Evolutionary conservation across 2,329 filamentous ascomycete genomes (phyloP).

Genomic region (Diaporthe sp.): DNA sequence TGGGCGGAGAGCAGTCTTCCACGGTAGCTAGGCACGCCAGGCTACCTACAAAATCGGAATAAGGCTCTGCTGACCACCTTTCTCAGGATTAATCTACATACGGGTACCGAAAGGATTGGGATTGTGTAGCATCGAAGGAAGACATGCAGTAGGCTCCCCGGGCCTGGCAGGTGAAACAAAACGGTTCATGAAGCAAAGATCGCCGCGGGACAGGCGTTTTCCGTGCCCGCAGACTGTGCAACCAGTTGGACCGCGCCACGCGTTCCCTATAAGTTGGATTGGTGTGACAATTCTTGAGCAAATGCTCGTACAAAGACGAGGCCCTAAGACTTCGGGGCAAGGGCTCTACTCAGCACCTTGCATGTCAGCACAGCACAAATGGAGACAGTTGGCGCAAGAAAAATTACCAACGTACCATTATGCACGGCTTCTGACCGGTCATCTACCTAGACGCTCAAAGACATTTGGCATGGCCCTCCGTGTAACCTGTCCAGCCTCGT

Average conservation of each 20-base stretch:
- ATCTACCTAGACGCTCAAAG: neutral
- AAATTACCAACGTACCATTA: too few species aligned
- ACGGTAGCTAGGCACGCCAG: too few species aligned
- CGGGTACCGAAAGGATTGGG: neutral
- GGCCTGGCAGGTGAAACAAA: neutral
- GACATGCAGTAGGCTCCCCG: neutral
- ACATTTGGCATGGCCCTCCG: conserved; percentile 9
- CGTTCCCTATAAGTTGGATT: neutral
- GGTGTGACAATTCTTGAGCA: neutral
- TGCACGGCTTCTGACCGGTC: neutral
- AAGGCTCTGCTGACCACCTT: conserved; percentile 1
- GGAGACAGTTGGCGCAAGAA: neutral
- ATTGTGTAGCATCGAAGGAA: neutral
- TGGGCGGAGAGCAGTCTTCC: neutral
- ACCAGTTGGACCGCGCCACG: neutral
- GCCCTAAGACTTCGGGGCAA: too few species aligned
- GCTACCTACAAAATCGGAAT: neutral
- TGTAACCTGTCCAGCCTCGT: neutral
- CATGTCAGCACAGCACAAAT: too few species aligned
- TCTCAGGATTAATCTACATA: neutral
- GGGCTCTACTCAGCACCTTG: too few species aligned
- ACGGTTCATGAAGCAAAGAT: neutral
- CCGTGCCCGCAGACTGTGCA: neutral
- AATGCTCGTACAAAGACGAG: too few species aligned
- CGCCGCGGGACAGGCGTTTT: neutral